phyloP scores from a whole-genome alignment of 1,284 basidiomycete genomes.

The Hypsizygus ulmarius region DNA sequence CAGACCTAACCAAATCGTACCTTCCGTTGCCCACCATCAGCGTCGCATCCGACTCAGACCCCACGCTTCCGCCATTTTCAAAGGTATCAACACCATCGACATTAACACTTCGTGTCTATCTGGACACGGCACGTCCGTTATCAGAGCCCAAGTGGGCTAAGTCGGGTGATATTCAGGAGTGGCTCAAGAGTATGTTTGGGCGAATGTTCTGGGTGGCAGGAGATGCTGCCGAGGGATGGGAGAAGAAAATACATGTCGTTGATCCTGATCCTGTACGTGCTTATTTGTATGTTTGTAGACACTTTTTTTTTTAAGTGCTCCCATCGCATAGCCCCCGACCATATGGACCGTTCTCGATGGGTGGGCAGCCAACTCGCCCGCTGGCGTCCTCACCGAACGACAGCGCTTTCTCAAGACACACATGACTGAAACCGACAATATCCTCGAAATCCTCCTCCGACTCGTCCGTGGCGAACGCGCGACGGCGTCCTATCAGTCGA shows the following conservation, averaged over 20 bases:
- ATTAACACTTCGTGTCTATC: constrained; percentile 59
- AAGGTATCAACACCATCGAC: constrained; percentile 50
- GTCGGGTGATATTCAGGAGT: constrained; percentile 89
- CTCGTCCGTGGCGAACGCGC: constrained; percentile 86
- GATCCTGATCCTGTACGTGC: constrained; percentile 90
- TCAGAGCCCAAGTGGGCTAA: constrained; percentile 97
- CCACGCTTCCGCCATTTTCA: constrained; percentile 67
- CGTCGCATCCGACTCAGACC: constrained; percentile 45
- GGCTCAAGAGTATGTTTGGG: constrained; percentile 86
- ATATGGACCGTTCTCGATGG: constrained; percentile 85
- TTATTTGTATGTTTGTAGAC: constrained; percentile 18
- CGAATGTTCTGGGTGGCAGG: constrained; percentile 78
- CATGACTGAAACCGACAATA: constrained; percentile 80
- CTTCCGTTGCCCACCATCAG: constrained; percentile 50
- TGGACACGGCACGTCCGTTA: constrained; percentile 84
- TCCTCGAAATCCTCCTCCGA: constrained; percentile 87
- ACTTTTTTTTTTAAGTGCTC: constrained; percentile 8
- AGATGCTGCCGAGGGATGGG: constrained; percentile 80
- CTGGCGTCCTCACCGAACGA: constrained; percentile 74
- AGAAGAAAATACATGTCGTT: constrained; percentile 85
- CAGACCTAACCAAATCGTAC: constrained; percentile 70
- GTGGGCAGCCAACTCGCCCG: constrained; percentile 81
- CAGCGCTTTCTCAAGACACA: constrained; percentile 86
- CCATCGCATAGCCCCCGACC: constrained; percentile 71
- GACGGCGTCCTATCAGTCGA: constrained; percentile 61